Evolutionary conservation across 2,329 filamentous ascomycete species (phyloP).

Genomic region (Cladosporium velox): DNA sequence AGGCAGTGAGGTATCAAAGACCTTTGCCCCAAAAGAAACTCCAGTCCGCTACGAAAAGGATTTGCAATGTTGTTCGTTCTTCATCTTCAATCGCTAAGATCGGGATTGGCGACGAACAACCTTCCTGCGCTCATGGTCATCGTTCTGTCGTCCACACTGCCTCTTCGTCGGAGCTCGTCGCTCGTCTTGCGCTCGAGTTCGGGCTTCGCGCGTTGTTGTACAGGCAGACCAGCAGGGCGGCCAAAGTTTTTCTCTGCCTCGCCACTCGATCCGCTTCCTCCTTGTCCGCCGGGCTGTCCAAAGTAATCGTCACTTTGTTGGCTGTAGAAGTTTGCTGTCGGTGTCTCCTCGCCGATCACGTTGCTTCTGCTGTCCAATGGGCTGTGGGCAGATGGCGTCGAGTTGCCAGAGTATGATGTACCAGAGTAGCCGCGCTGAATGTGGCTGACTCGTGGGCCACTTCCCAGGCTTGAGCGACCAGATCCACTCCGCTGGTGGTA

Average conservation of each 20-base stretch:
- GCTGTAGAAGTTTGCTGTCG: slow-evolving; percentile 42
- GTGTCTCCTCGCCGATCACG: slow-evolving; percentile 48
- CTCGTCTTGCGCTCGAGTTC: slow-evolving; percentile 61
- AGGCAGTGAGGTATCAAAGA: slow-evolving; percentile 7
- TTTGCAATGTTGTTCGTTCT: not conserved
- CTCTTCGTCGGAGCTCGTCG: slow-evolving; percentile 72
- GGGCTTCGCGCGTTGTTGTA: slow-evolving; percentile 36
- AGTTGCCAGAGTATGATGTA: slow-evolving; percentile 1
- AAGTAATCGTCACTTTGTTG: slow-evolving; percentile 45
- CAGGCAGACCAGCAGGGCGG: slow-evolving; percentile 52
- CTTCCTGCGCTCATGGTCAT: slow-evolving; percentile 70
- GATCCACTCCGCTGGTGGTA: slow-evolving; percentile 72
- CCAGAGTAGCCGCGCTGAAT: slow-evolving; percentile 47
- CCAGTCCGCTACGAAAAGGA: not conserved
- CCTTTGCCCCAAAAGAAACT: not conserved
- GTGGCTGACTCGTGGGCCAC: slow-evolving; percentile 35
- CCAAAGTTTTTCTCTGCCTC: slow-evolving; percentile 59
- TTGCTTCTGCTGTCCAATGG: slow-evolving; percentile 45
- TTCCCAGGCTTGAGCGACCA: slow-evolving; percentile 65
- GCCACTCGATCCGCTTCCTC: slow-evolving; percentile 46
- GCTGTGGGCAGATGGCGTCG: slow-evolving; percentile 29
- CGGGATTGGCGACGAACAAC: slow-evolving; percentile 84
- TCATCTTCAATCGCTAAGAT: slow-evolving; percentile 53
- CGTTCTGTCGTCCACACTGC: slow-evolving; percentile 81
- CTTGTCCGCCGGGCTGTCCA: slow-evolving; percentile 41